These are phyloP conservation scores for Carex myosuroides DNA, from an alignment of 176 grass and related monocot species.

Conservation along the genomic window DNA sequence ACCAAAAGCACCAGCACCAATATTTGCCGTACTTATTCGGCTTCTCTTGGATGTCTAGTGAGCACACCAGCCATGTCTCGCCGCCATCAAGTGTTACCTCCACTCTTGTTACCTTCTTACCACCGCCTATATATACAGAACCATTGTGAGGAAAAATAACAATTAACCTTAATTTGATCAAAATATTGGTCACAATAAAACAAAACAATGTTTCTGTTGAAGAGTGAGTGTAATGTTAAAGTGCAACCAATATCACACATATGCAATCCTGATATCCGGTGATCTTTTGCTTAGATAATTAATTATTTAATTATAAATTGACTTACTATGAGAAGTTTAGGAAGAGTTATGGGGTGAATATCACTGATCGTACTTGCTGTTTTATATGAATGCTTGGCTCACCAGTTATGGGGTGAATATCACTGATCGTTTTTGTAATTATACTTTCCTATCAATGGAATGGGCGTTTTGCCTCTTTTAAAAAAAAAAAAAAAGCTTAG, in stretches of 20 bases:
- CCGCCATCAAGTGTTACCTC: constrained; percentile 88
- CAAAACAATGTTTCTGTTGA: not conserved
- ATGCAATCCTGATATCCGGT: not conserved
- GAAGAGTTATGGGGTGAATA: too few relatives aligned
- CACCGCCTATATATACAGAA: constrained; percentile 40
- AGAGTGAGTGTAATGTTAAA: not conserved
- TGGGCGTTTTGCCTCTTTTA: too few relatives aligned
- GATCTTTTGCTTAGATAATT: not conserved
- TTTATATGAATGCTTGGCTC: too few relatives aligned
- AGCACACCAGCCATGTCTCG: constrained; percentile 70
- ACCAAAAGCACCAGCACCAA: constrained; percentile 99
- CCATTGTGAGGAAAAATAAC: not conserved
- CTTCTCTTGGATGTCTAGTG: constrained; percentile 69
- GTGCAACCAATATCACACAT: not conserved
- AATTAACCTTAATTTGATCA: not conserved
- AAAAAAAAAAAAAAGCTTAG: too few relatives aligned
- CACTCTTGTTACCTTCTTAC: constrained; percentile 80
- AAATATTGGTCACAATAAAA: not conserved
- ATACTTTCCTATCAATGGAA: too few relatives aligned
- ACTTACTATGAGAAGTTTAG: not conserved
- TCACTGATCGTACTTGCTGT: too few relatives aligned
- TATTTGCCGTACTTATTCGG: constrained; percentile 83
- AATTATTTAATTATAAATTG: not conserved
- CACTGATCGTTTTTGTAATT: too few relatives aligned
- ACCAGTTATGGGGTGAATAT: too few relatives aligned